Conservation (phyloP, 108 stramenopile species). For the Cyclotella distinguenda region DNA sequence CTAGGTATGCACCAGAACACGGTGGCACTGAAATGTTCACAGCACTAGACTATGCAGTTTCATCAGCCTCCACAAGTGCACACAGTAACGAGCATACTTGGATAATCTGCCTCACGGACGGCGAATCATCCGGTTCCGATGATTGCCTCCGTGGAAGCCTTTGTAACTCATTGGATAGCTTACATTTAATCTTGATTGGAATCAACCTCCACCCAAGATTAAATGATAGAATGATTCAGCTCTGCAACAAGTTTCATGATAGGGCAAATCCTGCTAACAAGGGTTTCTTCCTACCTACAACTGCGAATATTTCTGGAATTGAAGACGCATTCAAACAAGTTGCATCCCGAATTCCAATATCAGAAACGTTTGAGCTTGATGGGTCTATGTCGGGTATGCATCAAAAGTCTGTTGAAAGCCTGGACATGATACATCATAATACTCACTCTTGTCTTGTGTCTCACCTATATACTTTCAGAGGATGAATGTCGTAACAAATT, state of each 20-base stretch:
- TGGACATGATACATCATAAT: no score
- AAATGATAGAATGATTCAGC: slow-evolving; percentile 3
- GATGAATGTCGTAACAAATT: slow-evolving; percentile 16
- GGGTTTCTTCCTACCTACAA: slow-evolving; percentile 25
- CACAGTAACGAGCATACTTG: slow-evolving; percentile 2
- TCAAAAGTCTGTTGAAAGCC: no score
- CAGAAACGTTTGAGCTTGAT: slow-evolving; percentile 36
- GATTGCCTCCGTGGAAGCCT: neutral
- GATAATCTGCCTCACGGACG: slow-evolving; percentile 33
- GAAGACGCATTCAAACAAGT: slow-evolving; percentile 20
- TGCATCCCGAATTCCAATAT: slow-evolving; percentile 18
- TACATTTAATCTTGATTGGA: slow-evolving; percentile 28
- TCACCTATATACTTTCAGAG: no score
- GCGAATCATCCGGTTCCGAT: slow-evolving; percentile 12
- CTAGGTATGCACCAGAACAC: neutral
- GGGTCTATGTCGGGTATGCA: slow-evolving; percentile 18
- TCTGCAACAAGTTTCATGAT: slow-evolving; percentile 19
- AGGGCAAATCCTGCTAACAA: slow-evolving; percentile 7
- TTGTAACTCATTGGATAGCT: slow-evolving; percentile 2
- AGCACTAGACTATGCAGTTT: slow-evolving; percentile 9
- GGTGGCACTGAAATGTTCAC: slow-evolving; percentile 20
- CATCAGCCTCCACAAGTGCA: neutral
- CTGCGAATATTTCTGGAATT: slow-evolving; percentile 17
- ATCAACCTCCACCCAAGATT: slow-evolving; percentile 3
- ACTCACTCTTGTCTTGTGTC: no score